These are phyloP conservation scores for Colletotrichum sp. DNA, from an alignment of 2,329 filamentous ascomycete species.

Conservation along the genomic window DNA sequence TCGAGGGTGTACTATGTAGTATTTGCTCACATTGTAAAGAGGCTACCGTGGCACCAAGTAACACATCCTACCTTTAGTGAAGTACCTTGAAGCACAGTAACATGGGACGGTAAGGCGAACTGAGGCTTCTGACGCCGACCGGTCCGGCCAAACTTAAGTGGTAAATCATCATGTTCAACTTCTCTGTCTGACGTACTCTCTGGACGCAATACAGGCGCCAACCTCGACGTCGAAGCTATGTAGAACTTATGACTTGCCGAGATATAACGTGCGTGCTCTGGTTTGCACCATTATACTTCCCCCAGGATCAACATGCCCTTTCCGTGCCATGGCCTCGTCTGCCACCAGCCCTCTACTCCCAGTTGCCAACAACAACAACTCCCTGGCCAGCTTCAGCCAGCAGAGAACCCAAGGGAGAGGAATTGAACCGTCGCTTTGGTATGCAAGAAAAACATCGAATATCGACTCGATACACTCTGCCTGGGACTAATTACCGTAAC, in stretches of 20 bases:
- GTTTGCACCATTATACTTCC: neutral
- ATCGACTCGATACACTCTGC: conserved; percentile 22
- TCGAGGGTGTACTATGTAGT: neutral
- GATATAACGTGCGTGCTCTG: neutral
- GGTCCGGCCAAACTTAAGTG: neutral
- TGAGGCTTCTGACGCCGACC: neutral
- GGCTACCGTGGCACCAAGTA: neutral
- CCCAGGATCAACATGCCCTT: neutral
- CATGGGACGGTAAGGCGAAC: neutral
- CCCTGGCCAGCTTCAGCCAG: neutral
- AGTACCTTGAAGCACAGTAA: neutral
- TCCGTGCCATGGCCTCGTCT: neutral
- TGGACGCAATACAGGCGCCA: neutral
- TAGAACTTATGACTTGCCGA: neutral
- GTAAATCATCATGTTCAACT: neutral
- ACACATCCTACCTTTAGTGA: neutral
- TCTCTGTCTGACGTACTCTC: neutral
- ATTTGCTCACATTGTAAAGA: neutral
- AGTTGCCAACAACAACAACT: neutral
- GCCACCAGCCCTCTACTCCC: neutral
- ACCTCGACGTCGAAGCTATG: neutral
- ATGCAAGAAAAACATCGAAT: conserved; percentile 23
- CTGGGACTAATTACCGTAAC: conserved; percentile 24
- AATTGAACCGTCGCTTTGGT: neutral
- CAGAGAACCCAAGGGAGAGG: neutral